Conservation (phyloP, 164 flowering plant species). For the Sextonia rubra region DNA sequence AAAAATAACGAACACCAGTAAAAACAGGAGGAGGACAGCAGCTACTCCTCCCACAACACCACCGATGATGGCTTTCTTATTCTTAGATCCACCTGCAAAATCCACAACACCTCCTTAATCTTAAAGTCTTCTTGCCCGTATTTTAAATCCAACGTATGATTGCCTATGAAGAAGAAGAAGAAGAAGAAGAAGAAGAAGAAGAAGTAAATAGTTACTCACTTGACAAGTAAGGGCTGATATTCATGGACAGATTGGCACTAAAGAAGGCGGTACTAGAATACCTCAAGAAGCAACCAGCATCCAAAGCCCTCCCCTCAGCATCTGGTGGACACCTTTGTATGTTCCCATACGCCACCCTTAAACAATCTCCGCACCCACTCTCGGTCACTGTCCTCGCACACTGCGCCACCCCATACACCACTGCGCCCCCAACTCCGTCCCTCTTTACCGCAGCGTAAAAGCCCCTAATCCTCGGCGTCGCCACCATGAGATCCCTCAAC, state of each 20-base stretch:
- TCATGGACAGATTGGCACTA: conserved; percentile 29
- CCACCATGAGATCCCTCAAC: conserved; percentile 26
- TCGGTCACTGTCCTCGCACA: conserved; percentile 38
- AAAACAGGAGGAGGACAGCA: conserved; percentile 15
- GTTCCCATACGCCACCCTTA: conserved; percentile 33
- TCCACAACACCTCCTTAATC: too few relatives aligned
- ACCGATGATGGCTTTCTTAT: conserved; percentile 27
- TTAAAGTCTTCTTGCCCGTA: too few relatives aligned
- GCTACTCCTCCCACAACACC: conserved; percentile 44
- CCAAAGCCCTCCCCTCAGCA: conserved; percentile 38
- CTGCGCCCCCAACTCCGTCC: conserved; percentile 10
- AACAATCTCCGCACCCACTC: conserved; percentile 46
- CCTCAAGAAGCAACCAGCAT: conserved; percentile 60
- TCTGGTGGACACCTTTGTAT: conserved; percentile 36
- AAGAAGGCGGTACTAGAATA: conserved; percentile 48
- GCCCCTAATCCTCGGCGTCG: conserved; percentile 35
- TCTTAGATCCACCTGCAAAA: conserved; percentile 25
- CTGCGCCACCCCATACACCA: conserved; percentile 47
- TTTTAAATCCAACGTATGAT: too few relatives aligned
- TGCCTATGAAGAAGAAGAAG: too few relatives aligned
- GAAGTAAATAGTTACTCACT: neutral
- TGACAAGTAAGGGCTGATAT: conserved; percentile 31
- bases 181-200: too few relatives aligned
- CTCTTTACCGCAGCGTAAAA: conserved; percentile 35
- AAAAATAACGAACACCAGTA: conserved; percentile 6